Conservation (phyloP, 192 early-diverging fungal genomes). For the Podila epigama region DNA sequence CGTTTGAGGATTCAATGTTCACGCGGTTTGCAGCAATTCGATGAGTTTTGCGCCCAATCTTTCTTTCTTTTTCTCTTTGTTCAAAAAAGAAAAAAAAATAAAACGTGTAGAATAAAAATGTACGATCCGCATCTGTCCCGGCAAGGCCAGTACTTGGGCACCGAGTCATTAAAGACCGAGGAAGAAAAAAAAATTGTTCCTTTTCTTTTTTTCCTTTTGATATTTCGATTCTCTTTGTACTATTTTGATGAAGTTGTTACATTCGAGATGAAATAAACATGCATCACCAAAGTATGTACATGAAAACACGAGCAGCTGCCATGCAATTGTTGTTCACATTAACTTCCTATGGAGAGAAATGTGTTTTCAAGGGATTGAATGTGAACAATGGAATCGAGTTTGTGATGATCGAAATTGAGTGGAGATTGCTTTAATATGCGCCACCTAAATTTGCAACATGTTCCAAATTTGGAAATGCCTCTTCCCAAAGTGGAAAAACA, state of each 20-base stretch:
- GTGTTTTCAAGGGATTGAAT: too few species aligned
- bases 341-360: too few species aligned
- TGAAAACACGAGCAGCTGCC: too few species aligned
- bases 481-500: too few species aligned
- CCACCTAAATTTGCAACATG: neutral
- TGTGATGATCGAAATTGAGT: too few species aligned
- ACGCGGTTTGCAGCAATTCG: slow-evolving; percentile 47
- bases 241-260: neutral
- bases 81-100: neutral
- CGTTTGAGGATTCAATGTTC: slow-evolving; percentile 59
- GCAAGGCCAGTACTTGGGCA: slow-evolving; percentile 54
- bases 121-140: slow-evolving; percentile 55
- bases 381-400: too few species aligned
- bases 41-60: neutral
- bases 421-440: too few species aligned
- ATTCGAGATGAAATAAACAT: slow-evolving; percentile 3
- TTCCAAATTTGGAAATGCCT: neutral
- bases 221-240: slow-evolving; percentile 1
- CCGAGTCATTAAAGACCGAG: slow-evolving; percentile 53
- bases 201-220: too few species aligned
- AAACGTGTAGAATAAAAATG: slow-evolving; percentile 31
- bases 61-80: neutral
- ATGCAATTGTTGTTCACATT: too few species aligned
- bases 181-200: too few species aligned
- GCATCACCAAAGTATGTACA: neutral